phyloP scores from a whole-genome alignment of 805 yeast genomes.

The Myxozyma nipponensis region DNA sequence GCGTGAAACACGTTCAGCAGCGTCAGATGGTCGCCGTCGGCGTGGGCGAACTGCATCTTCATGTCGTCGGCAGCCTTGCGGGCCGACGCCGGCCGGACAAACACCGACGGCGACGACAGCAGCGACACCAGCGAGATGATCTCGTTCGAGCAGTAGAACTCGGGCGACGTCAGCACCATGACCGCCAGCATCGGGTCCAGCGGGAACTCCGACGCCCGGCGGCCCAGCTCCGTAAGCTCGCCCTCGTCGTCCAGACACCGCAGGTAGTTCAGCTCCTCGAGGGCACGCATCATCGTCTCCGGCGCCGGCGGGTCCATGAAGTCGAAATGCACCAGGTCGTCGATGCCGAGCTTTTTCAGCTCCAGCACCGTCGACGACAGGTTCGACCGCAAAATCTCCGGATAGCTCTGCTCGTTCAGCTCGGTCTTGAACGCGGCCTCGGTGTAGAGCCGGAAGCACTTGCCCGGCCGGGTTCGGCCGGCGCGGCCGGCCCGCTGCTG shows the following conservation, averaged over 20 bases:
- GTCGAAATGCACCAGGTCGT: constrained; percentile 95
- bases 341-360: constrained; percentile 88
- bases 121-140: constrained; percentile 83
- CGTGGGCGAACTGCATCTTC: constrained; percentile 81
- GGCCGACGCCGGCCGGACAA: constrained; percentile 86
- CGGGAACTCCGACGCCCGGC: constrained; percentile 89
- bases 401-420: constrained; percentile 90
- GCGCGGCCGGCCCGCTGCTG: constrained; percentile 99
- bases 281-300: constrained; percentile 98
- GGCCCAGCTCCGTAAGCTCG: constrained; percentile 80
- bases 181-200: constrained; percentile 94
- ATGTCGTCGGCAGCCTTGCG: constrained; percentile 88
- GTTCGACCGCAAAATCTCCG: constrained; percentile 89
- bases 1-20: constrained; percentile 83
- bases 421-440: constrained; percentile 95
- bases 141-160: constrained; percentile 82
- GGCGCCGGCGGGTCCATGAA: constrained; percentile 99
- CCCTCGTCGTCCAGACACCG: constrained; percentile 92
- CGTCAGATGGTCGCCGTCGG: constrained; percentile 93
- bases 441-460: constrained; percentile 92
- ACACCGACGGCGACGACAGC: constrained; percentile 89
- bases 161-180: constrained; percentile 82
- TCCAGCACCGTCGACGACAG: constrained; percentile 88
- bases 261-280: constrained; percentile 88
- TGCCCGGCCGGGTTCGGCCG: constrained; percentile 98